phyloP scores from a whole-genome alignment of 768 basidiomycete species.

The Tulasnella sp. region DNA sequence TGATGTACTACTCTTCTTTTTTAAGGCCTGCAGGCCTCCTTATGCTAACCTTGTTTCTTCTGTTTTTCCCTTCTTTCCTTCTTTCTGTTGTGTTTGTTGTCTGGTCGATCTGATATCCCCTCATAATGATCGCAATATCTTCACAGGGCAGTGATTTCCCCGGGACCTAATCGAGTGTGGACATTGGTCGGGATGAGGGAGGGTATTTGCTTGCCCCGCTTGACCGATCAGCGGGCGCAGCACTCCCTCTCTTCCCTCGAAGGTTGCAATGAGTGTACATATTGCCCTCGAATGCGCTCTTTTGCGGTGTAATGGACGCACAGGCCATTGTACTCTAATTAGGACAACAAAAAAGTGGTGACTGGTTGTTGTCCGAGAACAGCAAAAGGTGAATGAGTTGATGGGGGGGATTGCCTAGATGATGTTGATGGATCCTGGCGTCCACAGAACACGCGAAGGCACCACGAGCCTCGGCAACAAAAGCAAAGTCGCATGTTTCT shows the following conservation, averaged over 20 bases:
- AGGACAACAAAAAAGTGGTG: not conserved
- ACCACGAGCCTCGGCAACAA: not conserved
- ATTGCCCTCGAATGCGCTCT: not conserved
- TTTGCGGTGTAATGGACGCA: not conserved
- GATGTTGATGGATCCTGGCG: not conserved
- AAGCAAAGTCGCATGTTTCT: not conserved
- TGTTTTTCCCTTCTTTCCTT: not conserved
- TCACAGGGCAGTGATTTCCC: not conserved
- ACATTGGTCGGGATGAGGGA: not conserved
- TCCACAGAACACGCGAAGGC: not conserved
- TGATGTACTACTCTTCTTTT: not conserved
- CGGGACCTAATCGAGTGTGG: not conserved
- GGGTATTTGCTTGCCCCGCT: not conserved
- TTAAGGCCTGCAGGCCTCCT: not conserved
- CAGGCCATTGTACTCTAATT: not conserved
- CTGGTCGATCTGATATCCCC: not conserved
- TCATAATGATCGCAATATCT: not conserved
- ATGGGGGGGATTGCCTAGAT: too few species aligned
- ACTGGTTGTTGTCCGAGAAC: not conserved
- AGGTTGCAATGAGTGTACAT: not conserved
- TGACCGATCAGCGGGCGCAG: not conserved
- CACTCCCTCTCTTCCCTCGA: too few species aligned
- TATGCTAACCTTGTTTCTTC: conserved; percentile 4
- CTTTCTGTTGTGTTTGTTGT: not conserved
- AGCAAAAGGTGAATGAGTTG: not conserved